Conservation (phyloP, 306 rosid species). For the Rosa multiflora region DNA sequence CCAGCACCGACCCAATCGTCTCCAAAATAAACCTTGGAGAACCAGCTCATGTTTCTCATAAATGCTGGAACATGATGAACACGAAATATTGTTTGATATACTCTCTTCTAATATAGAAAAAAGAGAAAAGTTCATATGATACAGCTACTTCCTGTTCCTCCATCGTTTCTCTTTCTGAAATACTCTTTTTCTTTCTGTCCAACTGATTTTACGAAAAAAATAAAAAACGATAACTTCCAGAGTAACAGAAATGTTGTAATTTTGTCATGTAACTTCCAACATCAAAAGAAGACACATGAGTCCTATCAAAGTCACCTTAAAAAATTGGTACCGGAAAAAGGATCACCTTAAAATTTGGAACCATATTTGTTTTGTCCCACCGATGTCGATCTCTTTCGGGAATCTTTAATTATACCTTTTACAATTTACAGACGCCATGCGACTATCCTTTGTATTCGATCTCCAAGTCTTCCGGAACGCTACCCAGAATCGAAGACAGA, state of each 20-base stretch:
- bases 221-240: not conserved
- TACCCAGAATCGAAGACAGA: not conserved
- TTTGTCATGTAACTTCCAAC: not conserved
- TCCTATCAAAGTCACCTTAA: not conserved
- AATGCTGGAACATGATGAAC: no score
- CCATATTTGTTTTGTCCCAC: not conserved
- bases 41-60: no score
- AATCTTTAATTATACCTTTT: not conserved
- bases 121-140: no score
- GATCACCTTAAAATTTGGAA: not conserved
- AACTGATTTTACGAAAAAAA: not conserved
- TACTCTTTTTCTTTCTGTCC: not conserved
- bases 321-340: not conserved
- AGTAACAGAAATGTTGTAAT: not conserved
- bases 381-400: not conserved
- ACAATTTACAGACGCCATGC: not conserved
- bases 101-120: no score
- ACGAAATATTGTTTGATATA: no score
- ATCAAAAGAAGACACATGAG: not conserved
- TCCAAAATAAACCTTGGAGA: no score
- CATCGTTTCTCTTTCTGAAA: not conserved
- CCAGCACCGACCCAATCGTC: no score
- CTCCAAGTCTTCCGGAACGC: slow-evolving; percentile 2
- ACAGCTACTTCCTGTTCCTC: not conserved
- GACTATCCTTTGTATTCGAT: not conserved